Percentiles rank a stretch among this genome's conserved stretches.
These are phyloP conservation scores for Fusarium stilboides DNA, from an alignment of 2,329 filamentous ascomycete genomes.

Conservation along the genomic window DNA sequence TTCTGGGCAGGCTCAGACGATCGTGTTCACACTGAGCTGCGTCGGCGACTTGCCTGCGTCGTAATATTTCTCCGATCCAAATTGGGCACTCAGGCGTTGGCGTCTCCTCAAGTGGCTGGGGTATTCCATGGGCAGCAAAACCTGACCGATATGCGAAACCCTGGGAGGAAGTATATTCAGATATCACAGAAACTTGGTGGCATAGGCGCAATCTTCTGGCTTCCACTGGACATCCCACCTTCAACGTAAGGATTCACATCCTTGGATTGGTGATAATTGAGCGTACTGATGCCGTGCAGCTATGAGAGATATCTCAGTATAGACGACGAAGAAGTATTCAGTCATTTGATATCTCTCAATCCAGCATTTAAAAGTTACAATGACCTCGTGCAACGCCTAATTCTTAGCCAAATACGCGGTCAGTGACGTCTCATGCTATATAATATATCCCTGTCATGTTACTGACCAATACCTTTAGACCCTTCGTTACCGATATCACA, in stretches of 20 bases:
- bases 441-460: no score
- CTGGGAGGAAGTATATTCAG: conserved; percentile 53
- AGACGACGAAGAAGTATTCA: conserved; percentile 50
- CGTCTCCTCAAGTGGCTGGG: conserved; percentile 35
- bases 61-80: conserved; percentile 48
- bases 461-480: neutral
- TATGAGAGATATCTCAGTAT: conserved; percentile 54
- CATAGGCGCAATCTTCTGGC: conserved; percentile 50
- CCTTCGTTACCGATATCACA: conserved; percentile 14
- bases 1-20: conserved; percentile 46
- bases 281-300: conserved; percentile 28
- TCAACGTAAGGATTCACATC: conserved; percentile 49
- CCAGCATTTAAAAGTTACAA: conserved; percentile 27
- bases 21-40: conserved; percentile 43
- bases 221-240: conserved; percentile 49
- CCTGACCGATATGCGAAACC: conserved; percentile 46
- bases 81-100: conserved; percentile 29
- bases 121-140: conserved; percentile 34
- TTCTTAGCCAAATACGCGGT: conserved; percentile 33
- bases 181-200: conserved; percentile 49
- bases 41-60: conserved; percentile 49
- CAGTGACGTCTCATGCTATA: neutral
- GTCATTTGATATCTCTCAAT: conserved; percentile 42
- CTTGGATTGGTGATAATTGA: rapidly evolving
- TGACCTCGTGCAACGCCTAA: conserved; percentile 40